Evolutionary conservation across 164 flowering plant genomes (phyloP), one percentile per base, ranked within the genome.

Genomic region (Malania oleifera): DNA sequence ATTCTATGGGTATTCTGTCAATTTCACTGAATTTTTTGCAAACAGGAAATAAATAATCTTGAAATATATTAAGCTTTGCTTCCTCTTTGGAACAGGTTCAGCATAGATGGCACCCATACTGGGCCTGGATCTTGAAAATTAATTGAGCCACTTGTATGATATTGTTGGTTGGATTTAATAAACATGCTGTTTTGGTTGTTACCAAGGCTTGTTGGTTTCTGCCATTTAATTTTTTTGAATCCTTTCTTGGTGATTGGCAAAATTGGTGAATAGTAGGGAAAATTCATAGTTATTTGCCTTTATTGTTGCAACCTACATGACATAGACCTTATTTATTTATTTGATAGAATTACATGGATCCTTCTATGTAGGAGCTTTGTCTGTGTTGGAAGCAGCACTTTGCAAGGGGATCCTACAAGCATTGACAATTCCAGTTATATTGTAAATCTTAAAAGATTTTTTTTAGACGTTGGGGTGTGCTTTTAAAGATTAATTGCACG

Each of bases 1-100:
- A n/a, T 95, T 95, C 65, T 95, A 91, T 74, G 99, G 99, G 99
- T 90, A 86, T 43, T 63, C 10, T 56, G 19, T 46, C 40, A 13
- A 35, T 50, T 37, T 25, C 41, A 56, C 49, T 41, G 5, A 55
- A 28, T 7, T 43, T 37, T 25, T 20, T 54, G 29, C 26, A 22
- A 40, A 17, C 10, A 39, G 28, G 23, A 18, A 10, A 25, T 19
- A 27, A 25, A 46, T 26, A 5, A 15, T 43, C 20, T 41, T 22
- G 40, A 53, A 18, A 43, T 22, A 13, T 19, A 5, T 22, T 23
- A 6, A 12, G 25, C 19, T 11, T 24, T 19, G 29, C 23, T 22
- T 41, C 46, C 45, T 18, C 39, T 20, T 31, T 11, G 18, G 29
- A 15, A 54, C 14, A 20, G 34, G n/a, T 20, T 43, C 13, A 14